phyloP scores from a whole-genome alignment of 2,329 filamentous ascomycete genomes.

The Diaporthe sp. region DNA sequence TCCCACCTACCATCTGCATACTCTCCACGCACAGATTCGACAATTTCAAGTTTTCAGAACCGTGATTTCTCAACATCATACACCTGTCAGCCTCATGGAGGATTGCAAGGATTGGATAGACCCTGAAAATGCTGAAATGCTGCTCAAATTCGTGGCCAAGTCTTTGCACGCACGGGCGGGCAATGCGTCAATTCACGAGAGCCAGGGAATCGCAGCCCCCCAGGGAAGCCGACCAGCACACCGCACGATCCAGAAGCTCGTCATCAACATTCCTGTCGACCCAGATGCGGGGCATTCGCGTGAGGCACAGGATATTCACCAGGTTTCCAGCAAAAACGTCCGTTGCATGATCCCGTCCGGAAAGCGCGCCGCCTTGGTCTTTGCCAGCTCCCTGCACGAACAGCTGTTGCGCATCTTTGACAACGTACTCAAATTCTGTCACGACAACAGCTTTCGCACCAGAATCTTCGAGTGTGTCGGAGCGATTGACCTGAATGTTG shows the following conservation, averaged over 20 bases:
- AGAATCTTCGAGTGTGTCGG: background rate
- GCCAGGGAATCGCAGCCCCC: too few relatives aligned
- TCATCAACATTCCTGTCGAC: background rate
- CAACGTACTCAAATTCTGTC: accelerated
- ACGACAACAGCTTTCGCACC: accelerated
- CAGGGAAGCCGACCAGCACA: background rate
- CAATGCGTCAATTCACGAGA: background rate
- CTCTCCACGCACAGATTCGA: background rate
- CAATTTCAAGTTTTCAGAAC: background rate
- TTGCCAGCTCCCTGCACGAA: background rate
- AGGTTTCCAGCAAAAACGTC: accelerated
- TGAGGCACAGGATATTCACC: background rate
- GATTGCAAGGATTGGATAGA: background rate
- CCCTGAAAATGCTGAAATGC: too few relatives aligned
- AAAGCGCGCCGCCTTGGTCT: background rate
- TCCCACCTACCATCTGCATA: background rate
- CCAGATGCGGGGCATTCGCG: background rate
- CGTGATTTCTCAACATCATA: too few relatives aligned
- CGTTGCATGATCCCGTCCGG: background rate
- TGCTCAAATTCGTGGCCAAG: background rate
- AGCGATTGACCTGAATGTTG: background rate
- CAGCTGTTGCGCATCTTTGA: background rate
- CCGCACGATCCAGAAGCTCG: background rate
- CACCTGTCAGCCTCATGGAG: background rate
- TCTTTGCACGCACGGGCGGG: background rate